Base-by-base conservation (phyloP, 495 filamentous ascomycete species). In the Staphylotrichum longicolle region DNA sequence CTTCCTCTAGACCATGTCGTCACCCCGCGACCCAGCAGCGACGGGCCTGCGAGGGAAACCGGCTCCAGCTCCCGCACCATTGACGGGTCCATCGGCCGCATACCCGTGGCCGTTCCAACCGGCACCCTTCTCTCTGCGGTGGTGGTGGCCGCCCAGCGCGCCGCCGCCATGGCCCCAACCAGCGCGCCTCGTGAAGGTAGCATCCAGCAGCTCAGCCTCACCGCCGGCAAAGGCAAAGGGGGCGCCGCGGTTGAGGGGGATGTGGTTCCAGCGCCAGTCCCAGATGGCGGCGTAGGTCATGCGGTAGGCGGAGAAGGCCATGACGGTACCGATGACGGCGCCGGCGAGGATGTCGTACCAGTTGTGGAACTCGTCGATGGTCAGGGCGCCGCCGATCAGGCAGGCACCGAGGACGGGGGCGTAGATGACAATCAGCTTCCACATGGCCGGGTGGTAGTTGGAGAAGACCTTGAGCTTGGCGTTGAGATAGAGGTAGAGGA, bases 391-490 rank as follows among this genome's bases (percentile, higher is more conserved):
- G 5, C 74, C 82, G 45, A 87, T 83, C 37, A 87, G 68, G 4
- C 72, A 74, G 0, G 83, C 85, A 7, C 80, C 83, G 7, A 87
- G 76, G 9, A 88, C 69, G 0, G 85, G 85, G 10, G 78, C 74
- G 14, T 32, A 46, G 34, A 47, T 20, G 32, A 46, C 35, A 2
- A 39, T 49, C 7, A 63, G 49, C 61, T 47, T 53, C 67, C 82
- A 85, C 30, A 81, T 70, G 33, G 72, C 77, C 37, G 83, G 73
- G 1, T 85, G 84, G 64, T 83, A 82, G 70, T 83, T 79, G 50
- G 78, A 64, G 59, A 83, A 85, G 14, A 84, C 76, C 72, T 86
- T 86, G 14, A 89, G 73, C 62, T 88, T 86, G 7, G 82, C 84
- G 60, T 88, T 88, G 14, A 88, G 73, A 65, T 85, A 89, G 0